Percentiles rank a stretch among this genome's conserved stretches.
phyloP scores from a whole-genome alignment of 805 yeast genomes.

The Saturnispora halmiae region DNA sequence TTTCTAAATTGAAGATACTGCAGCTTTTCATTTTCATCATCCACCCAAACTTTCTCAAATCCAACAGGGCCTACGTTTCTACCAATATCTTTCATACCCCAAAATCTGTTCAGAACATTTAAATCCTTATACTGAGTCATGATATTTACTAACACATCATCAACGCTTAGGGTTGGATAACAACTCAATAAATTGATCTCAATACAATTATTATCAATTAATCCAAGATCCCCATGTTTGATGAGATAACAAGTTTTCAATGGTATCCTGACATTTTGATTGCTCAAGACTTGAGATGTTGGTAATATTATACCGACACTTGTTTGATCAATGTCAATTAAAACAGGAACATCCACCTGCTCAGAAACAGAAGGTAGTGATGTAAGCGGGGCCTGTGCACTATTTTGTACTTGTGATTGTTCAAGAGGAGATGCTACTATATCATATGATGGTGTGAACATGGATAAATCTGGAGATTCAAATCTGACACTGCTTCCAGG shows the following conservation, averaged over 20 bases:
- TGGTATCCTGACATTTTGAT: slow-evolving; percentile 61
- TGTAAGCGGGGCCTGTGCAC: slow-evolving; percentile 2
- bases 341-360: slow-evolving; percentile 11
- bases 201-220: slow-evolving; percentile 27
- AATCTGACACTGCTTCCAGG: slow-evolving; percentile 14
- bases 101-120: slow-evolving; percentile 23
- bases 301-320: slow-evolving; percentile 51
- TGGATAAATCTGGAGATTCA: slow-evolving; percentile 25
- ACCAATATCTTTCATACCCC: slow-evolving; percentile 11
- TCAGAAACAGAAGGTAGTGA: slow-evolving; percentile 6
- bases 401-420: slow-evolving; percentile 6
- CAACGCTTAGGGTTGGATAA: slow-evolving; percentile 54
- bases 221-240: slow-evolving; percentile 26
- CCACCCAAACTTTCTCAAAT: slow-evolving; percentile 27
- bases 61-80: slow-evolving; percentile 25
- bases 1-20: slow-evolving; percentile 15
- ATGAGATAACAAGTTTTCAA: slow-evolving; percentile 62
- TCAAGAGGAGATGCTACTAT: slow-evolving; percentile 22
- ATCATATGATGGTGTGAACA: slow-evolving; percentile 25
- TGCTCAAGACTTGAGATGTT: slow-evolving; percentile 55
- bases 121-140: slow-evolving; percentile 52
- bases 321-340: slow-evolving; percentile 44
- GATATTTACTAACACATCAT: slow-evolving; percentile 44
- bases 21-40: slow-evolving; percentile 13
- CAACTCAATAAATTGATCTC: slow-evolving; percentile 68